These are phyloP conservation scores for Ophiostoma ips DNA, from an alignment of 2,329 filamentous ascomycete species.

Conservation along the genomic window DNA sequence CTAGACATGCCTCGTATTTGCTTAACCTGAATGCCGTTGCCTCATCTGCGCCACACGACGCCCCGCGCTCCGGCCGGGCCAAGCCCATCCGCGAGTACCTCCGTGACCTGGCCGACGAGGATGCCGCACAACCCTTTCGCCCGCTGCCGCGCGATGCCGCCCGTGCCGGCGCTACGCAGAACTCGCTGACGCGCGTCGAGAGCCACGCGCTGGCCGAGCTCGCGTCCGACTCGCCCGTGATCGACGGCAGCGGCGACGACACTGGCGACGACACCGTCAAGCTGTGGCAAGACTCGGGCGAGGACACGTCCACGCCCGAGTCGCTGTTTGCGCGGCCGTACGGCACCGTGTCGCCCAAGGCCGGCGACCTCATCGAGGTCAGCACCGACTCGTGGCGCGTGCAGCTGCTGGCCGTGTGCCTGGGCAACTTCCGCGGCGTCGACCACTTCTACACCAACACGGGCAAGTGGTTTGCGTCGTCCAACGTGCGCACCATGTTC, in stretches of 20 bases:
- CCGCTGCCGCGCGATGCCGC: conserved; percentile 16
- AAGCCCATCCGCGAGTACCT: conserved; percentile 27
- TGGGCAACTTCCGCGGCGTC: conserved; percentile 35
- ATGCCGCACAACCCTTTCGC: not conserved
- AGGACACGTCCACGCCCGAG: conserved; percentile 3
- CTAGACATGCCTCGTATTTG: not conserved
- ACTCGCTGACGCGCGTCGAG: conserved; percentile 24
- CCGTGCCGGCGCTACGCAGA: conserved; percentile 18
- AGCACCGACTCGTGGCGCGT: conserved; percentile 20
- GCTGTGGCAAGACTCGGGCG: conserved; percentile 18
- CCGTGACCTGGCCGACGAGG: conserved; percentile 17
- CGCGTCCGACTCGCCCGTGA: not conserved
- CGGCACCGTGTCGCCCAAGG: conserved; percentile 16
- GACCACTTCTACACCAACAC: conserved; percentile 41
- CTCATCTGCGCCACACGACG: not conserved
- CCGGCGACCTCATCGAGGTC: conserved; percentile 40
- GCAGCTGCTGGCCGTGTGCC: conserved; percentile 36
- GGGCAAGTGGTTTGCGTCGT: conserved; percentile 36
- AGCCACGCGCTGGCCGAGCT: conserved; percentile 19
- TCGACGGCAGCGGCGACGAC: not conserved
- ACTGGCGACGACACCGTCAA: conserved; percentile 16
- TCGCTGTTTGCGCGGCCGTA: conserved; percentile 10
- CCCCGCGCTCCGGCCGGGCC: not conserved
- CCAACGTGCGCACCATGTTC: conserved; percentile 33
- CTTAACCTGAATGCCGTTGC: not conserved